Evolutionary conservation across 352 stramenopile genomes (phyloP).

Genomic region (Thraustochytrium striatum): DNA sequence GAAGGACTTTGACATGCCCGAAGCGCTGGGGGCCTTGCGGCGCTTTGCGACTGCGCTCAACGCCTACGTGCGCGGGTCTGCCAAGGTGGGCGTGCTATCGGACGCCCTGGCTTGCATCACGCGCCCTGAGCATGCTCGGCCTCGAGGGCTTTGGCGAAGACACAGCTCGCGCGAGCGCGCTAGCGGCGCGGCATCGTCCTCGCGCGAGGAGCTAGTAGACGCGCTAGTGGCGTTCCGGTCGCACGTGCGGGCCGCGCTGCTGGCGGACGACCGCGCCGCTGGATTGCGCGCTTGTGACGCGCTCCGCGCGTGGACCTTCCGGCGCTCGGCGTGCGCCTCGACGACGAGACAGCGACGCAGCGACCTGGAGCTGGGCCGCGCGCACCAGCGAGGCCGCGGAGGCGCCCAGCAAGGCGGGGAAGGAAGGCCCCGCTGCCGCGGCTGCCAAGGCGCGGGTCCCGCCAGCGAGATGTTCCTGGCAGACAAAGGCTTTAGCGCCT

Average conservation of each 20-base stretch:
- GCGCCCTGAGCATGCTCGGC: neutral
- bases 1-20: conserved; percentile 83
- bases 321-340: conserved; percentile 54
- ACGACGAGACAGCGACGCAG: neutral
- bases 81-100: neutral
- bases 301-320: neutral
- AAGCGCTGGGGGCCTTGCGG: conserved; percentile 67
- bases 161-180: conserved; percentile 17
- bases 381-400: neutral
- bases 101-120: neutral
- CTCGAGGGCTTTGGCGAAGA: neutral
- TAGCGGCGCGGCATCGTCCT: conserved; percentile 70
- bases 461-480: neutral
- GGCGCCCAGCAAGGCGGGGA: neutral
- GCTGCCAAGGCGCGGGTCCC: neutral
- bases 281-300: neutral
- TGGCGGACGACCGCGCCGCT: conserved; percentile 28
- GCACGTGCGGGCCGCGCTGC: conserved; percentile 59
- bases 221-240: conserved; percentile 78
- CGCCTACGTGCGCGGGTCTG: conserved; percentile 58
- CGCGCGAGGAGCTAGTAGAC: conserved; percentile 67
- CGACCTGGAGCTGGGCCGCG: neutral
- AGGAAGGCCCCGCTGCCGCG: neutral
- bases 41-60: conserved; percentile 77
- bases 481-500: conserved; percentile 53